A percentile compares a stretch with the other conserved stretches of the same genome.
phyloP scores from a whole-genome alignment of 352 stramenopile genomes.

The Phytophthora quininea region DNA sequence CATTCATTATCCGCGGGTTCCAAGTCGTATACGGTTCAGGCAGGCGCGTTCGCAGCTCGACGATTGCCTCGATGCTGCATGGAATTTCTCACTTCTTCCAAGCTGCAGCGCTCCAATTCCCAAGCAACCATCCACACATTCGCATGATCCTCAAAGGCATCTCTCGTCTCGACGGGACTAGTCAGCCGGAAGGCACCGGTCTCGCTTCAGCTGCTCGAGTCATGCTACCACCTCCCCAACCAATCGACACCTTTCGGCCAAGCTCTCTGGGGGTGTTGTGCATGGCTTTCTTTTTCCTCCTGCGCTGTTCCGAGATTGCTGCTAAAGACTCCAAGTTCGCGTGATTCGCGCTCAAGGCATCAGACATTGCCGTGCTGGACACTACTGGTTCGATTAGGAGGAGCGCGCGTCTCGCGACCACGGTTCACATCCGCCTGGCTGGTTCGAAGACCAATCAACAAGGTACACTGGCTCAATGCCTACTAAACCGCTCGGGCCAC shows the following conservation, averaged over 20 bases:
- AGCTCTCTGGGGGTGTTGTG: conserved; percentile 9
- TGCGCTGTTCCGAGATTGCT: background rate
- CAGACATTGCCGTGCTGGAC: background rate
- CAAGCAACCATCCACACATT: conserved; percentile 6
- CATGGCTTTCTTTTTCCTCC: conserved; percentile 11
- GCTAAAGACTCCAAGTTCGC: background rate
- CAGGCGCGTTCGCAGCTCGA: background rate
- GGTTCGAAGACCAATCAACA: conserved; percentile 1
- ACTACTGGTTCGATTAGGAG: background rate
- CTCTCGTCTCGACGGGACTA: background rate
- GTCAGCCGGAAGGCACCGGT: background rate
- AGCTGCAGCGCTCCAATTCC: background rate
- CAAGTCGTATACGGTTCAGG: background rate
- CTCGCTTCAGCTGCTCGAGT: background rate
- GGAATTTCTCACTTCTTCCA: background rate
- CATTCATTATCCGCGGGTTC: conserved; percentile 5
- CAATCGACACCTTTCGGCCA: conserved; percentile 1
- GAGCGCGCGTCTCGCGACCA: background rate
- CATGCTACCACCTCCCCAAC: background rate
- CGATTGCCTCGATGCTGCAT: background rate
- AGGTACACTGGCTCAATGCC: background rate
- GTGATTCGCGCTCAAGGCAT: background rate
- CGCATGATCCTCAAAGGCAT: conserved; percentile 12
- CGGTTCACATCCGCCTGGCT: background rate
- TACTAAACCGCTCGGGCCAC: background rate